Conservation (phyloP, 345 rosid species). For the Arabis hirsuta region DNA sequence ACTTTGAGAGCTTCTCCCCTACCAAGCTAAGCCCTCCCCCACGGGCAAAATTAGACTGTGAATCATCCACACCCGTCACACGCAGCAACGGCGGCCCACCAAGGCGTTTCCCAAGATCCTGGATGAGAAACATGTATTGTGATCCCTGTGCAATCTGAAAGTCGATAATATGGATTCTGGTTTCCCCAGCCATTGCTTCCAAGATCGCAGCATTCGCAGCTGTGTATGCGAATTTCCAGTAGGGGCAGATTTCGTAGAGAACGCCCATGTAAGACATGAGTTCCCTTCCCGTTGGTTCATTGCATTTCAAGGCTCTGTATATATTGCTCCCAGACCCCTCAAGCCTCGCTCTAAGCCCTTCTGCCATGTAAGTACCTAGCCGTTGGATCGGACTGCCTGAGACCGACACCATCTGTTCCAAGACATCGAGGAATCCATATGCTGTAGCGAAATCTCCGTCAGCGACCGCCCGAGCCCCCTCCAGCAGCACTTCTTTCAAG, state of each 20-base stretch:
- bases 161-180: slow-evolving; percentile 79
- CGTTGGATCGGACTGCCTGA: slow-evolving; percentile 86
- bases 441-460: slow-evolving; percentile 56
- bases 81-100: slow-evolving; percentile 77
- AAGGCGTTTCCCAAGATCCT: slow-evolving; percentile 61
- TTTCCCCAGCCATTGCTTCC: slow-evolving; percentile 70
- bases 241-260: slow-evolving; percentile 79
- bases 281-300: slow-evolving; percentile 81
- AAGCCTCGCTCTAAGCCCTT: slow-evolving; percentile 91
- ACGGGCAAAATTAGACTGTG: slow-evolving; percentile 90
- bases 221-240: slow-evolving; percentile 86
- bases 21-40: slow-evolving; percentile 87
- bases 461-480: slow-evolving; percentile 69
- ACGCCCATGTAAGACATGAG: slow-evolving; percentile 90
- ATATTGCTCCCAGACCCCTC: slow-evolving; percentile 86
- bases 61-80: slow-evolving; percentile 89
- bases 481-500: slow-evolving; percentile 63
- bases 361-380: slow-evolving; percentile 86
- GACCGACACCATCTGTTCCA: slow-evolving; percentile 92
- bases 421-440: slow-evolving; percentile 57
- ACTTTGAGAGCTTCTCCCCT: slow-evolving; percentile 55
- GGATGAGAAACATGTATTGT: slow-evolving; percentile 70
- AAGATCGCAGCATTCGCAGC: slow-evolving; percentile 72
- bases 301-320: slow-evolving; percentile 80
- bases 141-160: slow-evolving; percentile 90